These are phyloP conservation scores for Jacaranda copaia DNA, from an alignment of 257 asterid species.

Conservation along the genomic window DNA sequence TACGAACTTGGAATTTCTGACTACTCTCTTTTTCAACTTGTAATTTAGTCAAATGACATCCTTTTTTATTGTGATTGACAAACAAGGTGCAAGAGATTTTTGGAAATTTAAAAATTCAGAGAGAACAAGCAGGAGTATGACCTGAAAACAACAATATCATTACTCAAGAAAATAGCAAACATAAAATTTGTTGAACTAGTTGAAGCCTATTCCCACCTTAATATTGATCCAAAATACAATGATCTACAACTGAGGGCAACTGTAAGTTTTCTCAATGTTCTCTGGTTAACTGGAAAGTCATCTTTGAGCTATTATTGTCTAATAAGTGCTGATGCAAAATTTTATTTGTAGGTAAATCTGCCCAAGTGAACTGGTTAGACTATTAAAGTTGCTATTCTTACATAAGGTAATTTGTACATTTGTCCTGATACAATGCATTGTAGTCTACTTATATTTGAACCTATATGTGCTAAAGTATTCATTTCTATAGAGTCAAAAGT, in stretches of 20 bases:
- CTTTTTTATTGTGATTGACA: constrained; percentile 43
- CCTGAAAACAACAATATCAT: constrained; percentile 72
- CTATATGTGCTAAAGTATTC: too few species aligned
- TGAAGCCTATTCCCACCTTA: constrained; percentile 97
- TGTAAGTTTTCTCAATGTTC: constrained; percentile 53
- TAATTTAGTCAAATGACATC: constrained; percentile 21
- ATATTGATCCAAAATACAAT: constrained; percentile 95
- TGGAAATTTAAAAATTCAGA: constrained; percentile 89
- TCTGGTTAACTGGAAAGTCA: constrained; percentile 2
- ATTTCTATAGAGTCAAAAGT: too few species aligned
- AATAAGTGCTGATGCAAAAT: constrained; percentile 30
- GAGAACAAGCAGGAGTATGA: constrained; percentile 89
- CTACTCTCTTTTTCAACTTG: constrained; percentile 1
- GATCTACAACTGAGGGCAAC: constrained; percentile 99
- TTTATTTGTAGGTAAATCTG: constrained; percentile 78
- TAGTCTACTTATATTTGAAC: too few species aligned
- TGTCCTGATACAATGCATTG: too few species aligned
- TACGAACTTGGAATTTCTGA: neutral
- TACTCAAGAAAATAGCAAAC: constrained; percentile 79
- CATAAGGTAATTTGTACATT: constrained; percentile 73
- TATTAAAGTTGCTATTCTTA: constrained; percentile 52
- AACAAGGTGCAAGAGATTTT: constrained; percentile 94
- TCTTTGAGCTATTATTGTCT: constrained; percentile 8
- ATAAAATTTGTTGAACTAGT: constrained; percentile 85
- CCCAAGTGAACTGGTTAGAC: constrained; percentile 98